Evolutionary conservation across 345 rosid species (phyloP).

Genomic region (Adansonia digitata): DNA sequence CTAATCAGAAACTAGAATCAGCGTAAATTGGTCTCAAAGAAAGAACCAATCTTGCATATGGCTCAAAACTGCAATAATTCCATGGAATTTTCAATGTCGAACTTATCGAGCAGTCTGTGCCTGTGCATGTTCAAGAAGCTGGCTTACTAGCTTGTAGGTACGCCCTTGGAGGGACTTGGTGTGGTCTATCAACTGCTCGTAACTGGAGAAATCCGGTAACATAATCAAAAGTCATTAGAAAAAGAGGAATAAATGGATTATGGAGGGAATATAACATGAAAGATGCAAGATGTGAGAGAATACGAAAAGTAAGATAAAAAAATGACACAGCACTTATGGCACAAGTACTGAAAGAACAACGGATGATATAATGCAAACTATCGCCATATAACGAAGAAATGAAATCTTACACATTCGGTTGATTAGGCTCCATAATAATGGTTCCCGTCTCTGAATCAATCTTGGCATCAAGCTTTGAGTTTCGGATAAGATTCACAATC

Average conservation of each 20-base stretch:
- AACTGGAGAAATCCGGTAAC: constrained; percentile 33
- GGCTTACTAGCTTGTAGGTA: constrained; percentile 78
- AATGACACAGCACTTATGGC: background rate
- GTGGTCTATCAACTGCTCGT: constrained; percentile 92
- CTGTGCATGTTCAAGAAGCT: constrained; percentile 71
- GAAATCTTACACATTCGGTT: constrained; percentile 82
- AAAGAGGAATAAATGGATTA: background rate
- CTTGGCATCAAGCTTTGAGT: constrained; percentile 92
- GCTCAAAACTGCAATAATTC: constrained; percentile 12
- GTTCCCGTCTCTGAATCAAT: constrained; percentile 83
- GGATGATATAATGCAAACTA: background rate
- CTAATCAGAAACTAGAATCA: background rate
- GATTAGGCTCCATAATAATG: constrained; percentile 73
- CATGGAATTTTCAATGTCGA: constrained; percentile 3
- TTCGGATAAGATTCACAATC: constrained; percentile 86
- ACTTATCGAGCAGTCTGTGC: constrained; percentile 56
- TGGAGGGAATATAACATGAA: background rate
- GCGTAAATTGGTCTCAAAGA: background rate
- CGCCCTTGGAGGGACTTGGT: constrained; percentile 80
- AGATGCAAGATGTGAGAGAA: background rate
- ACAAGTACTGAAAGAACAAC: background rate
- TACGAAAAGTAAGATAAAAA: background rate
- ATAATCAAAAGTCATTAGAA: background rate
- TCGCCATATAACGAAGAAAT: background rate
- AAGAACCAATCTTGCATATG: background rate